phyloP scores from a whole-genome alignment of 2,329 filamentous ascomycete species.

The Chaetoscypha palmicola region DNA sequence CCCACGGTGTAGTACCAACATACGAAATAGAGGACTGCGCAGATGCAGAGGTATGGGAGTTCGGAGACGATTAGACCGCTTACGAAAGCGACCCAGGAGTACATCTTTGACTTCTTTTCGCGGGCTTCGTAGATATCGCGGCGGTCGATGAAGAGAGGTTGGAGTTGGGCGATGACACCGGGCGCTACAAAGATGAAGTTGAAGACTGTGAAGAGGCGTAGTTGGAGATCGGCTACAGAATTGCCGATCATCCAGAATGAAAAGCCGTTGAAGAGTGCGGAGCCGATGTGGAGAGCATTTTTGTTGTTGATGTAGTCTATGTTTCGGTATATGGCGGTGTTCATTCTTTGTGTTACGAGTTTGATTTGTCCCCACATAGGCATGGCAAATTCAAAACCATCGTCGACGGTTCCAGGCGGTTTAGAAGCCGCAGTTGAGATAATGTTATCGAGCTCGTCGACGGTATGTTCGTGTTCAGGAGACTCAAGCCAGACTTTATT shows the following conservation, averaged over 20 bases:
- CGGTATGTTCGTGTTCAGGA: conserved; percentile 44
- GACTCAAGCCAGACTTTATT: conserved; percentile 58
- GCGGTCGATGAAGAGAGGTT: conserved; percentile 50
- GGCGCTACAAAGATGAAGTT: conserved; percentile 58
- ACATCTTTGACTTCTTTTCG: conserved; percentile 56
- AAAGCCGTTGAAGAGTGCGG: conserved; percentile 54
- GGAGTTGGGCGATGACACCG: conserved; percentile 50
- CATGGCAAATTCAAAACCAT: conserved; percentile 45
- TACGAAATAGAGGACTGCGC: conserved; percentile 38
- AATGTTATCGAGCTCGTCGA: conserved; percentile 52
- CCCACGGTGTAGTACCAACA: conserved; percentile 56
- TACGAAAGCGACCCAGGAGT: conserved; percentile 53
- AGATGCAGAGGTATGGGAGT: conserved; percentile 39
- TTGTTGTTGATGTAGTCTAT: conserved; percentile 47
- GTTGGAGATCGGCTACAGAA: conserved; percentile 43
- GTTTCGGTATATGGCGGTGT: conserved; percentile 56
- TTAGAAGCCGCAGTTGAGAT: conserved; percentile 40
- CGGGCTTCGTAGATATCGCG: conserved; percentile 51
- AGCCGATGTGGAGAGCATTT: conserved; percentile 44
- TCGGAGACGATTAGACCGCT: conserved; percentile 44
- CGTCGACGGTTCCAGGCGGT: conserved; percentile 31
- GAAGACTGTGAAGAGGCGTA: conserved; percentile 53
- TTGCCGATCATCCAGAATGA: conserved; percentile 53
- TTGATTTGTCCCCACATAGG: conserved; percentile 39
- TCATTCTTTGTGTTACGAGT: conserved; percentile 25